phyloP scores from a whole-genome alignment of 169 alveolate species.

The Neospora caninum region DNA sequence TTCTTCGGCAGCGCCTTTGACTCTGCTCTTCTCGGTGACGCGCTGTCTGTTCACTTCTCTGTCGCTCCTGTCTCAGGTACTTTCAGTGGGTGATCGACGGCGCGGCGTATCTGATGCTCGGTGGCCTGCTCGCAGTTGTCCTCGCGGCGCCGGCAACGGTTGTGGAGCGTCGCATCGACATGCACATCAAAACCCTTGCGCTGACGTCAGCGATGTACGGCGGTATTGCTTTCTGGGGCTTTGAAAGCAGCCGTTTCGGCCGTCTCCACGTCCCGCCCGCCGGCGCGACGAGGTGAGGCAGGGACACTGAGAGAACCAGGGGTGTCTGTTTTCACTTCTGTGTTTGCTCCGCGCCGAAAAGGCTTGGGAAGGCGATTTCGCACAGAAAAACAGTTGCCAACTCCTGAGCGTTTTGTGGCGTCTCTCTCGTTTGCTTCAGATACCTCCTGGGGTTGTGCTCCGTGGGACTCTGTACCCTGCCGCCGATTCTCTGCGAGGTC shows the following conservation, averaged over 20 bases:
- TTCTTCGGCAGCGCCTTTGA: too few relatives aligned
- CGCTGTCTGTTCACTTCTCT: too few relatives aligned
- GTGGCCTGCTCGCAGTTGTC: neutral
- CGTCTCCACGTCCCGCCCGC: neutral
- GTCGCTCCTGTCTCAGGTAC: neutral
- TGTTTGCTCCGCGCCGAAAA: too few relatives aligned
- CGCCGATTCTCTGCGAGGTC: neutral
- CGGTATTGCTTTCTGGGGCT: constrained; percentile 37
- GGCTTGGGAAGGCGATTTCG: too few relatives aligned
- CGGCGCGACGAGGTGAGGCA: neutral
- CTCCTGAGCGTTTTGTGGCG: neutral
- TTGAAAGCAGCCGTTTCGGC: neutral
- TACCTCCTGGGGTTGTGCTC: constrained; percentile 9
- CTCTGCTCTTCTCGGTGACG: too few relatives aligned
- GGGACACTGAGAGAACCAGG: too few relatives aligned
- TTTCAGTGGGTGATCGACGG: constrained; percentile 14
- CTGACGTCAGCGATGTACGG: constrained; percentile 6
- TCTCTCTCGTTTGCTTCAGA: neutral
- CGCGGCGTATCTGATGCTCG: neutral
- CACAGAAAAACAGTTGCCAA: too few relatives aligned
- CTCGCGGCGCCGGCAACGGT: neutral
- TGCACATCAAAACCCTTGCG: neutral
- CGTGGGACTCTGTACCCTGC: neutral
- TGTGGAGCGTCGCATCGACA: constrained; percentile 25
- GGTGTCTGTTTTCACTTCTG: too few relatives aligned